phyloP scores from a whole-genome alignment of 257 asterid genomes.

The Fraxinus excelsior region DNA sequence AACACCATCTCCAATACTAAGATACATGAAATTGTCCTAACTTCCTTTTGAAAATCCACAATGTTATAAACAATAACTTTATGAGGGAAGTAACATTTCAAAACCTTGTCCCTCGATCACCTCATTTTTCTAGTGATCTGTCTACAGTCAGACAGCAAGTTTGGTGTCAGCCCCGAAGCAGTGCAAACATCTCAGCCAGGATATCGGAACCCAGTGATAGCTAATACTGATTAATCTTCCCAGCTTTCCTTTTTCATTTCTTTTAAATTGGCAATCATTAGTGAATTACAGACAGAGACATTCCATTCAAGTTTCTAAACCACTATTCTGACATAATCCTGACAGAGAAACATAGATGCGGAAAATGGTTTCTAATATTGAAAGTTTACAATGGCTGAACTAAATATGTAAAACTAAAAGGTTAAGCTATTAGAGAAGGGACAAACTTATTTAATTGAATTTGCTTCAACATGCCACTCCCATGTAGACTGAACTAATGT shows the following conservation, averaged over 20 bases:
- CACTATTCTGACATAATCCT: background rate
- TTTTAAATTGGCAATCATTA: background rate
- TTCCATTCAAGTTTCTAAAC: background rate
- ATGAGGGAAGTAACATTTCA: background rate
- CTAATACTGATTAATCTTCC: background rate
- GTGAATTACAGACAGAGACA: background rate
- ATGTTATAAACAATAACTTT: background rate
- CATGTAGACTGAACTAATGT: too few species aligned
- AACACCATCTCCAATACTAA: background rate
- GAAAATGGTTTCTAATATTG: background rate
- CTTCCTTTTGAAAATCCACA: background rate
- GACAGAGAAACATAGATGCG: background rate
- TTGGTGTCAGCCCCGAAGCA: background rate
- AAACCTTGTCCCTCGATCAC: background rate
- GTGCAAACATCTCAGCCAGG: background rate
- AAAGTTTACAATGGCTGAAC: background rate
- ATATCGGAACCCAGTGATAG: background rate
- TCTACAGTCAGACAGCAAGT: background rate
- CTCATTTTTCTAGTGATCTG: background rate
- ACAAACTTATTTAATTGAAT: too few species aligned
- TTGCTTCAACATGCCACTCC: too few species aligned
- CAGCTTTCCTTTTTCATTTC: background rate
- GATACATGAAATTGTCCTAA: background rate
- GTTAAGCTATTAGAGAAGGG: background rate
- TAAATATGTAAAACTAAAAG: background rate